These are phyloP conservation scores for Coelastrella sp. DNA, from an alignment of 139 green algal species.

Conservation along the genomic window DNA sequence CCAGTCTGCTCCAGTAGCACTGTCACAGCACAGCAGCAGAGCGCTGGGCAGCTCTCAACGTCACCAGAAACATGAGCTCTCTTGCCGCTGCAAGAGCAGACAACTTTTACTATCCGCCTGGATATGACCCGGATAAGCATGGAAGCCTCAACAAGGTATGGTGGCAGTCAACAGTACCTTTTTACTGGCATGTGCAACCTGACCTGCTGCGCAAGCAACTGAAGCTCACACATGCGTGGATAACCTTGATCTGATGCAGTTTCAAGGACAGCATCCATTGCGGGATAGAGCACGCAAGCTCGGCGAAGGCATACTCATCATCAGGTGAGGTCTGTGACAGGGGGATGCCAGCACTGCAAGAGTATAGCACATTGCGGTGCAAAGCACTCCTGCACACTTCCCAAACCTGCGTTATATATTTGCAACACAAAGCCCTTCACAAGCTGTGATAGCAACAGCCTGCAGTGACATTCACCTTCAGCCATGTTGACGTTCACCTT, in stretches of 20 bases:
- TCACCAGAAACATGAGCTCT: slow-evolving; percentile 56
- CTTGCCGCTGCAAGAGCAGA: slow-evolving; percentile 88
- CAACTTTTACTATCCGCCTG: slow-evolving; percentile 94
- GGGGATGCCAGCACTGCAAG: not conserved
- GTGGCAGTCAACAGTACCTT: too few species aligned
- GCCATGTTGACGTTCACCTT: too few species aligned
- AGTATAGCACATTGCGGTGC: not conserved
- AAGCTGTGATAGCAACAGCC: too few species aligned
- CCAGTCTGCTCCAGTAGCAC: too few species aligned
- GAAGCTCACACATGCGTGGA: not conserved
- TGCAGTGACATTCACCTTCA: too few species aligned
- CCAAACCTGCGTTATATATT: not conserved
- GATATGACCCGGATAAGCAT: slow-evolving; percentile 89
- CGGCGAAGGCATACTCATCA: slow-evolving; percentile 93
- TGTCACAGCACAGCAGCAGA: not conserved
- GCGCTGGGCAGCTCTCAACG: not conserved
- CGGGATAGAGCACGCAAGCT: slow-evolving; percentile 90
- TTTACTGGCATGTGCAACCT: not conserved
- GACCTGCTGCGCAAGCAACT: not conserved
- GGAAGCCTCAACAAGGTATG: slow-evolving; percentile 80
- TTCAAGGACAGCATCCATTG: slow-evolving; percentile 85
- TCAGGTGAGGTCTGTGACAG: slow-evolving; percentile 64
- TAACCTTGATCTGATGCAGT: slow-evolving; percentile 50
- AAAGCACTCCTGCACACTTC: not conserved
- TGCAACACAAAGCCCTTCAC: too few species aligned